Conservation (phyloP, 495 filamentous ascomycete genomes). For the Aspergillus avenaceus region DNA sequence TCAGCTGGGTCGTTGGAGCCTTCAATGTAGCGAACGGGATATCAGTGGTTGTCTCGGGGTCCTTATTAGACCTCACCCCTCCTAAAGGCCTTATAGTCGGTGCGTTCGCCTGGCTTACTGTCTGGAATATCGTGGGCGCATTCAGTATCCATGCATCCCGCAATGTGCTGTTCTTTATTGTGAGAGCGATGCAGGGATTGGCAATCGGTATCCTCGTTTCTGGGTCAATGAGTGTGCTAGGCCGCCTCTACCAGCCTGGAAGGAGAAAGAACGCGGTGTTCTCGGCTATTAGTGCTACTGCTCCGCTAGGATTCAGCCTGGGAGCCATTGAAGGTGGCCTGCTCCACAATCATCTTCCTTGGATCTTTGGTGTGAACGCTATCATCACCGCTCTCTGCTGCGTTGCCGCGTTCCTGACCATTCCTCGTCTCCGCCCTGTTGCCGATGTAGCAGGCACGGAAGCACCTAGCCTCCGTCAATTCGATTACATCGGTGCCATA, state of each 20-base stretch:
- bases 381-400: constrained; percentile 23
- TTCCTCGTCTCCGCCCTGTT: constrained; percentile 25
- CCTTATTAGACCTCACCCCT: constrained; percentile 38
- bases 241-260: constrained; percentile 28
- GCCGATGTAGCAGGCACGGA: constrained; percentile 24
- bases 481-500: constrained; percentile 25
- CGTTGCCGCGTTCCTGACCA: constrained; percentile 20
- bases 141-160: constrained; percentile 27
- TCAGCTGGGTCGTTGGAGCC: constrained; percentile 42
- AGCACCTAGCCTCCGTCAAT: constrained; percentile 23
- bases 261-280: constrained; percentile 33
- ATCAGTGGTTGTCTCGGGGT: constrained; percentile 42
- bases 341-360: constrained; percentile 18
- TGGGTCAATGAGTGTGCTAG: constrained; percentile 29
- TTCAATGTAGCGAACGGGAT: constrained; percentile 38
- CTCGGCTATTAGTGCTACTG: constrained; percentile 27
- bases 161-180: constrained; percentile 25
- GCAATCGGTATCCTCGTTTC: constrained; percentile 29
- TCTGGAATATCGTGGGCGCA: constrained; percentile 41
- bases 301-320: constrained; percentile 30
- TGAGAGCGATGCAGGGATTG: constrained; percentile 32
- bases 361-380: constrained; percentile 31
- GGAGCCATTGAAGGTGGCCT: constrained; percentile 29
- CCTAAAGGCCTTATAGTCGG: constrained; percentile 39
- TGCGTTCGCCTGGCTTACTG: constrained; percentile 39